These are phyloP conservation scores for Auxenochlorella pyrenoidosa DNA, from an alignment of 139 green algal species.

Conservation along the genomic window DNA sequence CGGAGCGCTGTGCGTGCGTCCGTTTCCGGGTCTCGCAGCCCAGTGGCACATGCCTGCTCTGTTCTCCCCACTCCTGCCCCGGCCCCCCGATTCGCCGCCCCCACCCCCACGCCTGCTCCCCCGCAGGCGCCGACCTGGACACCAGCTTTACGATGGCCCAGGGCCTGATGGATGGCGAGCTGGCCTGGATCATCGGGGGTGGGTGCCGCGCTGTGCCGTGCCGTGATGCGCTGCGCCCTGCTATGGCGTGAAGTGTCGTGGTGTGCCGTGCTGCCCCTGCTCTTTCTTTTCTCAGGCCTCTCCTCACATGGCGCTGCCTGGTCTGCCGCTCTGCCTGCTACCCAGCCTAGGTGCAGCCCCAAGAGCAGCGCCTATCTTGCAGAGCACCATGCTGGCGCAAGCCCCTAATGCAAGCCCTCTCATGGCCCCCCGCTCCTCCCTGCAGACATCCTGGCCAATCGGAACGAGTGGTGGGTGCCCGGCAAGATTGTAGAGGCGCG, in stretches of 20 bases:
- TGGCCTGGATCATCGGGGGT: slow-evolving; percentile 64
- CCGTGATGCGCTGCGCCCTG: background rate
- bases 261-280: no score
- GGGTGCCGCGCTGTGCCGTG: background rate
- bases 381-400: background rate
- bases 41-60: background rate
- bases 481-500: slow-evolving; percentile 91
- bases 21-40: no score
- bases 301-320: no score
- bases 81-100: no score
- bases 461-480: slow-evolving; percentile 91
- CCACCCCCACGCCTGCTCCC: no score
- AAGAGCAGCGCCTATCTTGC: no score
- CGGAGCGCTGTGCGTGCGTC: no score
- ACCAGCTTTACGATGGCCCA: slow-evolving; percentile 75
- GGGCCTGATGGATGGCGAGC: slow-evolving; percentile 73
- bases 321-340: no score
- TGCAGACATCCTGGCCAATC: slow-evolving; percentile 82
- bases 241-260: no score
- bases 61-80: background rate
- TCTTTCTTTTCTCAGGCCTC: no score
- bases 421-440: background rate
- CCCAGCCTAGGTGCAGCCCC: no score
- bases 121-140: slow-evolving; percentile 86
- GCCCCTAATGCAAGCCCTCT: background rate